These are phyloP conservation scores for Eleusine coracana DNA, from an alignment of 176 grass and related monocot genomes.

Conservation along the genomic window DNA sequence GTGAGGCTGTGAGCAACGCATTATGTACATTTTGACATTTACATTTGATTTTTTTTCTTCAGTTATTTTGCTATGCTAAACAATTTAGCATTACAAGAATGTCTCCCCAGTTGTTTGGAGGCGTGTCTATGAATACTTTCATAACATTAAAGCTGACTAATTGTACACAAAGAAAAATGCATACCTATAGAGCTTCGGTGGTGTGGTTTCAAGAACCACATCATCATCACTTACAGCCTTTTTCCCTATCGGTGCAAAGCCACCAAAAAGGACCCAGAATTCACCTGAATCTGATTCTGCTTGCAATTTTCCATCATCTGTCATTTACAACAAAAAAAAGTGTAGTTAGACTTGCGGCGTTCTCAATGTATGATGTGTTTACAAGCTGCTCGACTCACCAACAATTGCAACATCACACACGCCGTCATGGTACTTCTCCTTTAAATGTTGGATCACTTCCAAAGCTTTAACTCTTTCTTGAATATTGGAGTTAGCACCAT, in stretches of 20 bases:
- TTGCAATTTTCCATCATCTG: slow-evolving; percentile 94
- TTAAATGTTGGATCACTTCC: slow-evolving; percentile 95
- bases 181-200: slow-evolving; percentile 84
- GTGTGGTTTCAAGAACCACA: slow-evolving; percentile 64
- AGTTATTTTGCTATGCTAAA: background rate
- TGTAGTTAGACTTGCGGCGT: slow-evolving; percentile 9
- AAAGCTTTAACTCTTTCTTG: slow-evolving; percentile 98
- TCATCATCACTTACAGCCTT: slow-evolving; percentile 76
- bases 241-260: slow-evolving; percentile 93
- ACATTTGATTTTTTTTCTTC: background rate
- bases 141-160: background rate
- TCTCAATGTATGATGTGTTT: slow-evolving; percentile 20
- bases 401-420: slow-evolving; percentile 90
- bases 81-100: background rate
- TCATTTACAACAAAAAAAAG: slow-evolving; percentile 24
- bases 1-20: background rate
- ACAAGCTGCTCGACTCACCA: slow-evolving; percentile 50
- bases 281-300: slow-evolving; percentile 94
- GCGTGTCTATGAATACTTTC: background rate
- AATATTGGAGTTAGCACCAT: slow-evolving; percentile 95
- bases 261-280: slow-evolving; percentile 96
- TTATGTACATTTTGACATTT: background rate
- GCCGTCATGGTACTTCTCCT: slow-evolving; percentile 86
- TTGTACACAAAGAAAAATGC: background rate
- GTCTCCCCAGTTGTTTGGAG: background rate